phyloP scores from a whole-genome alignment of 768 basidiomycete genomes.

The Collybia sp. region DNA sequence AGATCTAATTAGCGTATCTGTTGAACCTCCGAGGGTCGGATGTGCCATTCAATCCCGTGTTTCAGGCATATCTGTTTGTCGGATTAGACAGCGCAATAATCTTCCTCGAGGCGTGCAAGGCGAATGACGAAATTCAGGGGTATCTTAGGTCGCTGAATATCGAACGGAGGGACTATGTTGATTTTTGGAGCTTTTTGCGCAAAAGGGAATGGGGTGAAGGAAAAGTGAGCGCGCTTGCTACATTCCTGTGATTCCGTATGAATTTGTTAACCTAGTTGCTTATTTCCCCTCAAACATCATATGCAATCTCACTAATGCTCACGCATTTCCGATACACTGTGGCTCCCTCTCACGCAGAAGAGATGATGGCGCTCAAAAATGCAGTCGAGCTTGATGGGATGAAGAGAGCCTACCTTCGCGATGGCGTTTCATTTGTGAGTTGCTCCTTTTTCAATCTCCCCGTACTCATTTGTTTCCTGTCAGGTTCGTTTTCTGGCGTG shows the following conservation, averaged over 20 bases:
- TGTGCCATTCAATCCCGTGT: constrained; percentile 89
- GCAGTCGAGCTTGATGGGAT: constrained; percentile 79
- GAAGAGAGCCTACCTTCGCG: constrained; percentile 79
- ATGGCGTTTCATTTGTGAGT: constrained; percentile 82
- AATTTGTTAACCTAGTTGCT: constrained; percentile 39
- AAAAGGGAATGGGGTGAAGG: constrained; percentile 75
- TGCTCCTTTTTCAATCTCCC: constrained; percentile 5
- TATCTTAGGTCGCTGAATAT: constrained; percentile 59
- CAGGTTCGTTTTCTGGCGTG: constrained; percentile 84
- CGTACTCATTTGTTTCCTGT: constrained; percentile 7
- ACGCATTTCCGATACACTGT: constrained; percentile 80
- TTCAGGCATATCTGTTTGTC: constrained; percentile 83
- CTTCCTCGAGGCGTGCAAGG: constrained; percentile 71
- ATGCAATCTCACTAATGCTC: constrained; percentile 81
- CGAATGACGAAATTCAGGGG: constrained; percentile 48
- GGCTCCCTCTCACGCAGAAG: constrained; percentile 63
- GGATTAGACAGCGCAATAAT: constrained; percentile 56
- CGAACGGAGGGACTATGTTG: constrained; percentile 62
- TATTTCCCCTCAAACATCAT: constrained; percentile 70
- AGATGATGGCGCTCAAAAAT: constrained; percentile 88
- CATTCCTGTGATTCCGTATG: constrained; percentile 3
- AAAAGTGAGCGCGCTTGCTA: constrained; percentile 38
- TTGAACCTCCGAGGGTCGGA: constrained; percentile 89
- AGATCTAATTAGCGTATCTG: constrained; percentile 58
- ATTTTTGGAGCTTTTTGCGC: constrained; percentile 76